These are phyloP conservation scores for Saccharomyces hybrid DNA, from an alignment of 1,139 yeast species.

Conservation along the genomic window DNA sequence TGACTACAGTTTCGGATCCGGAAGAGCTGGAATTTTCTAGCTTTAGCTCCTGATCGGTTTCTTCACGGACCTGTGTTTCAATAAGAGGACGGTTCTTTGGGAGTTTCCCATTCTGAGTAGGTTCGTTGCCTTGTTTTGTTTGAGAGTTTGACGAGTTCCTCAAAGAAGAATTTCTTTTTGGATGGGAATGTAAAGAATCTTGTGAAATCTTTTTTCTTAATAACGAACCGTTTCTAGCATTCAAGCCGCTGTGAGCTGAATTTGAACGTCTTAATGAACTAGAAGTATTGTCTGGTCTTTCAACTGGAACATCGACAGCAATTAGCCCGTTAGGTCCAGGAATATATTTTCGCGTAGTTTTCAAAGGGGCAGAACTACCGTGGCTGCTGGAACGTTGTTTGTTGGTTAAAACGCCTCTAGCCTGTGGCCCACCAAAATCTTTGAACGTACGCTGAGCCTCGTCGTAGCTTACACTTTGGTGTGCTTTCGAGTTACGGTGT, in stretches of 20 bases:
- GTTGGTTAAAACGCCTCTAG: constrained; percentile 9
- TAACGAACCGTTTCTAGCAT: not conserved
- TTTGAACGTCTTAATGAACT: not conserved
- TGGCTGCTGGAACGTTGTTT: constrained; percentile 7
- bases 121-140: not conserved
- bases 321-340: constrained; percentile 44
- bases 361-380: constrained; percentile 16
- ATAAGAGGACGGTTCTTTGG: constrained; percentile 9
- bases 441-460: constrained; percentile 23
- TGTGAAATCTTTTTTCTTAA: constrained; percentile 4
- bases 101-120: not conserved
- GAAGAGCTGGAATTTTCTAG: not conserved
- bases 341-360: constrained; percentile 38
- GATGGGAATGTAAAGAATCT: constrained; percentile 6
- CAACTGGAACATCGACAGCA: constrained; percentile 40
- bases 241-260: not conserved
- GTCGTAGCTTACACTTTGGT: constrained; percentile 6
- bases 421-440: constrained; percentile 27
- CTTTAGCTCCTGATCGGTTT: constrained; percentile 16
- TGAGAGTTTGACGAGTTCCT: constrained; percentile 5
- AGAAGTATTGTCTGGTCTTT: constrained; percentile 8
- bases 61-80: constrained; percentile 18
- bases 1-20: not conserved
- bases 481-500: constrained; percentile 3
- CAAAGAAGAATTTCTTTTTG: constrained; percentile 6